Base-by-base conservation (phyloP, 305 asterid species). In the Andrographis paniculata region DNA sequence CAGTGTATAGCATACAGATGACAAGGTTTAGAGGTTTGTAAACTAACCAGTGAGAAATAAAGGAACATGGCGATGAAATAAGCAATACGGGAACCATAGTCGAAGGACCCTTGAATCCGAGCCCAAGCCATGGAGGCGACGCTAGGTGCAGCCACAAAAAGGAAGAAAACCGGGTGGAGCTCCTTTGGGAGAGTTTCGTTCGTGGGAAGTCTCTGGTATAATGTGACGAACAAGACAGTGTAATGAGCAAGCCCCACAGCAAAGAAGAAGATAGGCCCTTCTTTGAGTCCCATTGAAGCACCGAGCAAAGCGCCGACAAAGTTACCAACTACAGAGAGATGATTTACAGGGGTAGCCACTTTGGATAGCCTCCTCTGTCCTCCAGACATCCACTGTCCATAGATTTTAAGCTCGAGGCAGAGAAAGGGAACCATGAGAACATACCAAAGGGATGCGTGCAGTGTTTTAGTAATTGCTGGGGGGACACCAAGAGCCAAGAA, bases 341-440 rank as follows among this genome's bases (percentile, higher is more conserved):
- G 93, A 21, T 77, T 80, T 2, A 84, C 73, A 1, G 93, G 87
- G 67, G 78, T 80, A 0, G 93, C 93, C 45, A 78, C 87, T 50
- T 70, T 80, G 2, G 93, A 80, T 14, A 80, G 79, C 73, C 79
- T 63, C 27, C 93, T 48, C 52, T 78, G 81, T n/a, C 87, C 87
- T 41, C 93, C 93, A 0, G 93, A 80, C 87, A 75, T 77, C 93
- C 93, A 80, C 60, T 78, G 82, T 17, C 93, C 93, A 38, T 80
- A 80, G 17, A 80, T 71, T 65, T 80, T 80, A 21, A 80, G 69
- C 75, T 80, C 87, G 10, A 77, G 69, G 23, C 48, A 56, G 39
- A 72, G 66, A 14, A 80, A 53, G 1, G 93, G 93, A 0, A 77
- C 40, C 93, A 80, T 80, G 17, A 80, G 75, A 37, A 75, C 14